These are phyloP conservation scores for Penicillium sp. DNA, from an alignment of 2,329 filamentous ascomycete species.

Conservation along the genomic window DNA sequence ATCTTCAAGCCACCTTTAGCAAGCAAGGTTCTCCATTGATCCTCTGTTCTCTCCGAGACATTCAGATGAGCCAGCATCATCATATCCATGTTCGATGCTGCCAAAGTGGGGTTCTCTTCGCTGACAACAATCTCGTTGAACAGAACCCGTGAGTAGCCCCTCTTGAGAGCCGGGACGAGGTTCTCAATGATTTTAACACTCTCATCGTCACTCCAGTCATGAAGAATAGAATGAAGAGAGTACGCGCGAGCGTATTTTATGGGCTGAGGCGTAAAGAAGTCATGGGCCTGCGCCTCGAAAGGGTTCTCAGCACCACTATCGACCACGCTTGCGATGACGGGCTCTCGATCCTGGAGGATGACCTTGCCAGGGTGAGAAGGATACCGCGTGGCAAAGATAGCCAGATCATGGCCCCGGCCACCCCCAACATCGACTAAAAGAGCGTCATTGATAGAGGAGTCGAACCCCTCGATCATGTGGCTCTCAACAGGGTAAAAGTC, in stretches of 20 bases:
- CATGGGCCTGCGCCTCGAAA: conserved; percentile 15
- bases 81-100: conserved; percentile 25
- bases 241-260: conserved; percentile 26
- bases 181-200: conserved; percentile 20
- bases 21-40: conserved; percentile 17
- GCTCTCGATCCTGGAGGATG: conserved; percentile 15
- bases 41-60: conserved; percentile 18
- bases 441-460: conserved; percentile 12
- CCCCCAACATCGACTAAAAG: conserved; percentile 27
- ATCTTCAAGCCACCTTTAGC: conserved; percentile 15
- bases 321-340: conserved; percentile 10
- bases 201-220: conserved; percentile 26
- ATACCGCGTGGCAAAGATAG: conserved; percentile 8
- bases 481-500: conserved; percentile 25
- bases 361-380: conserved; percentile 3
- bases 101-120: conserved; percentile 16
- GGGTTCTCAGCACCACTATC: background rate
- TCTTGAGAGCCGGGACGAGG: conserved; percentile 18
- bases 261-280: conserved; percentile 21
- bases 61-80: conserved; percentile 27
- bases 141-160: conserved; percentile 20
- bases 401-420: conserved; percentile 21
- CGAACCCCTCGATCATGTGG: conserved; percentile 14
- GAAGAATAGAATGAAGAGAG: conserved; percentile 26
- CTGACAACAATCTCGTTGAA: conserved; percentile 25